phyloP scores from a whole-genome alignment of 495 filamentous ascomycete genomes.

The Physcia stellaris region DNA sequence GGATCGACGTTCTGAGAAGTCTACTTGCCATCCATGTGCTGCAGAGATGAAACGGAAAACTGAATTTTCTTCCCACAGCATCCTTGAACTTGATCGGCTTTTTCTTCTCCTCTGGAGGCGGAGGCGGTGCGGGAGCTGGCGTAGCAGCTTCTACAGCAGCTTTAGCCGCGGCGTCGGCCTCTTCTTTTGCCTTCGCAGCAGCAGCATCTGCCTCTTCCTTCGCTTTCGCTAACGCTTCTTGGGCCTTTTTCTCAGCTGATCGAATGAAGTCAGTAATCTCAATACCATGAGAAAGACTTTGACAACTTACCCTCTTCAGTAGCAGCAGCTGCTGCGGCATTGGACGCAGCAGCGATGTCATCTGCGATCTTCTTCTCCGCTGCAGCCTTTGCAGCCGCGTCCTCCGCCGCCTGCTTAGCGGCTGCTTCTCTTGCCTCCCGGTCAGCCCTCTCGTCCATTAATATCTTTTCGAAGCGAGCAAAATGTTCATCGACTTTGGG shows the following conservation, averaged over 20 bases:
- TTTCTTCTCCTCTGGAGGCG: constrained; percentile 35
- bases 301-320: constrained; percentile 19
- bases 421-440: constrained; percentile 32
- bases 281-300: too few species aligned
- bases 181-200: constrained; percentile 12
- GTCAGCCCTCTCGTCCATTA: constrained; percentile 33
- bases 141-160: constrained; percentile 20
- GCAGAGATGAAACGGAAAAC: constrained; percentile 69
- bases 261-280: too few species aligned
- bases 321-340: constrained; percentile 24
- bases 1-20: neutral
- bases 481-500: constrained; percentile 36
- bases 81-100: constrained; percentile 74
- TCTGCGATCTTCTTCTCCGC: constrained; percentile 39
- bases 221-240: constrained; percentile 26
- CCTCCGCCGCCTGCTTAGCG: constrained; percentile 18
- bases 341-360: constrained; percentile 31
- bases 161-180: constrained; percentile 12
- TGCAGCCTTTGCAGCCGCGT: constrained; percentile 33
- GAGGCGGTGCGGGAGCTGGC: constrained; percentile 9
- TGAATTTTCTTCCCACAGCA: constrained; percentile 74
- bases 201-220: constrained; percentile 21
- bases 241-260: constrained; percentile 22
- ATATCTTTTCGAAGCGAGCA: constrained; percentile 35
- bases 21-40: constrained; percentile 63